phyloP scores from a whole-genome alignment of 164 flowering plant genomes.

The Tetrastigma voinierianum region DNA sequence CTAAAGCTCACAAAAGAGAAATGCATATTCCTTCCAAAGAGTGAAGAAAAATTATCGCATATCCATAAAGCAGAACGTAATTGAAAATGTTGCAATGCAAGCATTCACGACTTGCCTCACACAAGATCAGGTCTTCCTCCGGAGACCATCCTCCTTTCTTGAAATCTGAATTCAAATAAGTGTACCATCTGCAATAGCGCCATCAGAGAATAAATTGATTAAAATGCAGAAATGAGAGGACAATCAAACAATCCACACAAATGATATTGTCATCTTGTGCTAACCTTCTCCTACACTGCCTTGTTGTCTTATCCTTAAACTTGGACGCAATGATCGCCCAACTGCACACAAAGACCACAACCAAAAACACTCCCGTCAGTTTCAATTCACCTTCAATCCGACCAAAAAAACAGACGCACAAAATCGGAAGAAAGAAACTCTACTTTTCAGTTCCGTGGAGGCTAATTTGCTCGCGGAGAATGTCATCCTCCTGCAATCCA shows the following conservation, averaged over 20 bases:
- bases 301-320: constrained; percentile 87
- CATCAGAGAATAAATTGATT: background rate
- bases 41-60: too few relatives aligned
- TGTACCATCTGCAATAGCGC: constrained; percentile 73
- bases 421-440: background rate
- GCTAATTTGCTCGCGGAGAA: constrained; percentile 73
- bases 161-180: constrained; percentile 90
- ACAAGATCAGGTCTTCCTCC: constrained; percentile 86
- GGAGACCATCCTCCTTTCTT: constrained; percentile 99
- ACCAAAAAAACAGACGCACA: background rate
- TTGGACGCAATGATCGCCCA: constrained; percentile 89
- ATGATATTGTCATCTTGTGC: background rate
- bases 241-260: background rate
- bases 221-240: background rate
- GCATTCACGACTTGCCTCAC: constrained; percentile 64
- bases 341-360: constrained; percentile 35
- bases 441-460: constrained; percentile 88
- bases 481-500: constrained; percentile 81
- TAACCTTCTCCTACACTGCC: constrained; percentile 95
- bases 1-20: too few relatives aligned
- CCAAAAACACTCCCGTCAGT: constrained; percentile 4
- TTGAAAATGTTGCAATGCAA: background rate
- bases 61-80: too few relatives aligned
- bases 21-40: too few relatives aligned
- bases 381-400: background rate